Evolutionary conservation across 345 rosid species (phyloP).

Genomic region (Angophora floribunda): DNA sequence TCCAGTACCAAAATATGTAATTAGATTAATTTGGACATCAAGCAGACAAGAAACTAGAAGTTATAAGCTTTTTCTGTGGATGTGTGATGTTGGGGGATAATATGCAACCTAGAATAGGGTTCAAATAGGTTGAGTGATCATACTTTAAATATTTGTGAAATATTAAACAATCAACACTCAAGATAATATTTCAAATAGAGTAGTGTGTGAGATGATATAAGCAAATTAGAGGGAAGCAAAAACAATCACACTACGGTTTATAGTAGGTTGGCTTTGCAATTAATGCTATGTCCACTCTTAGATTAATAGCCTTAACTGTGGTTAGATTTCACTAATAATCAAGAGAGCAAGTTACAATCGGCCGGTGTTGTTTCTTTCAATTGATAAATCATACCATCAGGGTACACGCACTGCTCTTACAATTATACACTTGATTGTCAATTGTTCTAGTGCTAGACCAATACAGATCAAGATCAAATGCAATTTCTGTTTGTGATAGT

Average conservation of each 20-base stretch:
- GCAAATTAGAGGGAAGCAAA: neutral
- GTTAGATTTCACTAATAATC: neutral
- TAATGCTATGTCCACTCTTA: neutral
- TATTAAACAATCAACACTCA: neutral
- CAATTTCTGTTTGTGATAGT: neutral
- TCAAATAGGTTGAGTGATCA: neutral
- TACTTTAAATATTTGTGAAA: neutral
- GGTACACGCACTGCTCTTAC: neutral
- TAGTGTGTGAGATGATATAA: neutral
- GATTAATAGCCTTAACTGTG: too few relatives aligned
- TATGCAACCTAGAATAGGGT: neutral
- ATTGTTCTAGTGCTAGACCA: neutral
- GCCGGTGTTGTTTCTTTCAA: neutral
- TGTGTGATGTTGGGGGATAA: neutral
- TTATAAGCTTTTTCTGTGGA: neutral
- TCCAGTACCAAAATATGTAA: neutral
- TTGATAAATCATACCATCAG: neutral
- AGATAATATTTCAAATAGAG: neutral
- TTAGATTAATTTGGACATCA: neutral
- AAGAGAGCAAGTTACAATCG: neutral
- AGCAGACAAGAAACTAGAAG: neutral
- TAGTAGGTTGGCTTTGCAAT: neutral
- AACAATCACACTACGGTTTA: neutral
- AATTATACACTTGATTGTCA: neutral
- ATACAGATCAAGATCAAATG: neutral